Conservation (phyloP, 305 asterid genomes). For the Fraxinus paxiana region DNA sequence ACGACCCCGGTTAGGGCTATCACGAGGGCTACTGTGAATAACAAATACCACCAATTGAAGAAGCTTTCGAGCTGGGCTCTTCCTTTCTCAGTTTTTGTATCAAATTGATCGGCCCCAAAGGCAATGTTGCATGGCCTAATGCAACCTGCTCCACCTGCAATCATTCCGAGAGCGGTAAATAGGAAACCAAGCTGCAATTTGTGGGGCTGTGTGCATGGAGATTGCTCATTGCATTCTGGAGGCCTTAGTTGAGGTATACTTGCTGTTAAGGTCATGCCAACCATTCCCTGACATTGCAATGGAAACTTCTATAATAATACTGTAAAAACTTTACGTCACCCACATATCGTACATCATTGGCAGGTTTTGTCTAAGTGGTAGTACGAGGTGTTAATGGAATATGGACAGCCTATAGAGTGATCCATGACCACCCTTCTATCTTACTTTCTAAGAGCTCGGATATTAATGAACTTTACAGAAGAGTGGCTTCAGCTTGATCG, state of each 20-base stretch:
- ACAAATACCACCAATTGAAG: slow-evolving; percentile 87
- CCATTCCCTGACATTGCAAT: slow-evolving; percentile 52
- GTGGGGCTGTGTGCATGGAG: slow-evolving; percentile 41
- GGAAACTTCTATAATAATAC: not conserved
- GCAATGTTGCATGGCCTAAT: slow-evolving; percentile 83
- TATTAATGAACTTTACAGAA: no score
- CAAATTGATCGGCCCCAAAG: slow-evolving; percentile 81
- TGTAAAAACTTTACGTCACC: not conserved
- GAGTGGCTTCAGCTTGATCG: no score
- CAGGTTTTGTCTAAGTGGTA: not conserved
- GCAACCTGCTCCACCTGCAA: slow-evolving; percentile 72
- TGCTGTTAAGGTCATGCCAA: slow-evolving; percentile 52
- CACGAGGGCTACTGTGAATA: slow-evolving; percentile 70
- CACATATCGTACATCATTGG: not conserved
- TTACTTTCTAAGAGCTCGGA: no score
- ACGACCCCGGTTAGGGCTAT: slow-evolving; percentile 64
- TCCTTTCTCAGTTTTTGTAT: slow-evolving; percentile 60
- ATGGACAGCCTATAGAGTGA: no score
- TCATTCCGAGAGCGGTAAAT: slow-evolving; percentile 45
- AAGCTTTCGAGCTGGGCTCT: slow-evolving; percentile 60
- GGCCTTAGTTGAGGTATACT: slow-evolving; percentile 48
- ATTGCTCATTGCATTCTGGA: slow-evolving; percentile 36
- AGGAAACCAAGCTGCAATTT: slow-evolving; percentile 60
- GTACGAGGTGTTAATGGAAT: not conserved
- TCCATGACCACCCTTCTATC: no score